These are phyloP conservation scores for Saussurea involucrata DNA, from an alignment of 129 eudicot genomes.

Conservation along the genomic window DNA sequence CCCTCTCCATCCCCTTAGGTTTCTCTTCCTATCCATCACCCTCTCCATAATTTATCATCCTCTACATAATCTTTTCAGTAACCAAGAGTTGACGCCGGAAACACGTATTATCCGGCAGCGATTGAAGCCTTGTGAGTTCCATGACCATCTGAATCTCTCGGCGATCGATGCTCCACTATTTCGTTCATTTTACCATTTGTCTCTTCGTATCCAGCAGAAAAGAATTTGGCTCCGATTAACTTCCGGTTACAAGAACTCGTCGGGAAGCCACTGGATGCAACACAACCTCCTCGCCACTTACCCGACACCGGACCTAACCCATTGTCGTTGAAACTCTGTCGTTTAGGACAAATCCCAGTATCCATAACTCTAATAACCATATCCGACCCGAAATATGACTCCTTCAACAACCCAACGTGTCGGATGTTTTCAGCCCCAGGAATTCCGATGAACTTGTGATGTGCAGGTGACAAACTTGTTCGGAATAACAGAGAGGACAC, in stretches of 20 bases:
- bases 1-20: too few relatives aligned
- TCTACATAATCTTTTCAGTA: too few relatives aligned
- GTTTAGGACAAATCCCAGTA: constrained; percentile 93
- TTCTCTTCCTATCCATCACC: too few relatives aligned
- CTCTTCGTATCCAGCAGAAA: constrained; percentile 67
- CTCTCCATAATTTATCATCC: too few relatives aligned
- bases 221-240: constrained; percentile 72
- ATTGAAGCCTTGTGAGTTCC: constrained; percentile 97
- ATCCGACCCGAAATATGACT: constrained; percentile 90
- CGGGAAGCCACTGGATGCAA: constrained; percentile 37
- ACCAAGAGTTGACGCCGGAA: constrained; percentile 78
- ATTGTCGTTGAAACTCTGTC: constrained; percentile 67
- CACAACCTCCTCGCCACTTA: constrained; percentile 72
- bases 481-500: constrained; percentile 59
- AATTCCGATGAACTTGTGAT: constrained; percentile 89
- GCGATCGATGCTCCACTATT: constrained; percentile 64
- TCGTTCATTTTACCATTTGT: constrained; percentile 74
- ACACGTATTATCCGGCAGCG: constrained; percentile 88
- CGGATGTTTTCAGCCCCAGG: constrained; percentile 59
- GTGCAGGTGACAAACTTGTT: constrained; percentile 66
- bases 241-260: constrained; percentile 59
- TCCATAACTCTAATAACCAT: constrained; percentile 81
- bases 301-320: constrained; percentile 65
- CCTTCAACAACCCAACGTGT: constrained; percentile 50
- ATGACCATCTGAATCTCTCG: constrained; percentile 86